Evolutionary conservation across 1,284 basidiomycete genomes (phyloP).

Genomic region (Exobasidium rhododendri): DNA sequence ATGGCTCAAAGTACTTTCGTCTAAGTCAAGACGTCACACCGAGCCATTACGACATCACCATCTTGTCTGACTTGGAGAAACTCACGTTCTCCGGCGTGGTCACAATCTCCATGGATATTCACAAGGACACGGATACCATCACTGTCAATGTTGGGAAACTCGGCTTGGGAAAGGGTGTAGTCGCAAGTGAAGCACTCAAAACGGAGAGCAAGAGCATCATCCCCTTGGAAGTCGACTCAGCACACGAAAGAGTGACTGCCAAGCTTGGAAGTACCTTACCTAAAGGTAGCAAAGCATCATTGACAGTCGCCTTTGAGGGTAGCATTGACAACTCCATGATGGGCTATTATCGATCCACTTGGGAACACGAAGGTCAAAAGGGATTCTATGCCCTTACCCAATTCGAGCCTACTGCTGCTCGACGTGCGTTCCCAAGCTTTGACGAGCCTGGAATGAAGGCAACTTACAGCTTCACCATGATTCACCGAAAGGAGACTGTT

Average conservation of each 20-base stretch:
- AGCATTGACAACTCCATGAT: conserved; percentile 49
- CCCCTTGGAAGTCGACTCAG: conserved; percentile 57
- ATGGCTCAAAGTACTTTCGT: conserved; percentile 59
- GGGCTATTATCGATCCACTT: conserved; percentile 56
- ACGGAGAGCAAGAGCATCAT: conserved; percentile 60
- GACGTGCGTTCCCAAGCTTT: conserved; percentile 66
- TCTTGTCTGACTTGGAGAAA: conserved; percentile 74
- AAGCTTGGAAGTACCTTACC: conserved; percentile 39
- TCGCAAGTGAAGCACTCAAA: conserved; percentile 65
- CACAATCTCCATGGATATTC: conserved; percentile 72
- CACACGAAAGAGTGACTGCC: conserved; percentile 41
- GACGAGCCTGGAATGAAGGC: conserved; percentile 92
- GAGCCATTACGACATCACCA: conserved; percentile 74
- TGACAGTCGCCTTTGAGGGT: conserved; percentile 42
- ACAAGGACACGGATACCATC: conserved; percentile 61
- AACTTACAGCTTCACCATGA: conserved; percentile 75
- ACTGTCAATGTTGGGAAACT: conserved; percentile 63
- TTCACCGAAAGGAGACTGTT: conserved; percentile 69
- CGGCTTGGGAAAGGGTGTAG: conserved; percentile 66
- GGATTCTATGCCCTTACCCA: conserved; percentile 49
- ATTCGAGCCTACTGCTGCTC: conserved; percentile 76
- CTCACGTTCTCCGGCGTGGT: conserved; percentile 74
- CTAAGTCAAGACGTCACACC: conserved; percentile 73
- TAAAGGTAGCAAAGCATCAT: conserved; percentile 39
- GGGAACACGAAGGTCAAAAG: conserved; percentile 57